Base-by-base conservation (phyloP, 2,329 filamentous ascomycete species). In the Emergomyces orientalis region DNA sequence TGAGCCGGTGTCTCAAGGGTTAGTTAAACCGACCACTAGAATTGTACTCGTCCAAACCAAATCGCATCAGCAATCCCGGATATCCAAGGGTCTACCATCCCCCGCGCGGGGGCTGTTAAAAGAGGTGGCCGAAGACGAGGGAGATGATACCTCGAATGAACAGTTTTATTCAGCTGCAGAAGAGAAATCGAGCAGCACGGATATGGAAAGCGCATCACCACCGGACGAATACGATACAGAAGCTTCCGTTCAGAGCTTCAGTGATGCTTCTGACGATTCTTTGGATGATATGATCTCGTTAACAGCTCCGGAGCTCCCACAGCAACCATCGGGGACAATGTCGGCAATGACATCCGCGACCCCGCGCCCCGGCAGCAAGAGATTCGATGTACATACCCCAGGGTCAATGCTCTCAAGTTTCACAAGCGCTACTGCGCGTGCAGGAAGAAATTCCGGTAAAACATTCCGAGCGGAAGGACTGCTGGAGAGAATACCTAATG, bases 261-360 rank as follows among this genome's bases (percentile, higher is more conserved):
- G 88, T n/a, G 90, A 93, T 68, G 80, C 93, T 19, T 96, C 93
- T 0, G 92, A 96, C 73, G 93, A 96, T 72, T 94, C 90, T 0
- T 84, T 91, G 79, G 92, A 97, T 67, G 91, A 96, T 65, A 90
- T 96, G 83, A 96, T 97, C 60, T 95, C 91, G 3, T 81, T 97
- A 39, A 87, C 88, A 67, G 87, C 88, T 0, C 93, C 93, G 1
- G 84, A 87, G 34, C 78, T 97, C 19, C 86, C 89, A 1, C 84
- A 90, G n/a, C 86, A 89, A 32, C 86, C 86, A 62, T 88, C 88
- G 0, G 93, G 91, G 58, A 86, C 89, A 22, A 82, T 93, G 68
- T 94, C 90, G 27, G 89, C 89, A 0, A 83, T 91, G 71, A 88
- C 89, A 49, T 85, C 88, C 1, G 91, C 90, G 13, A 96, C 91